A percentile compares a stretch with the other conserved stretches of the same genome.
Conservation (phyloP, 495 filamentous ascomycete species). For the Tuber magnatum region DNA sequence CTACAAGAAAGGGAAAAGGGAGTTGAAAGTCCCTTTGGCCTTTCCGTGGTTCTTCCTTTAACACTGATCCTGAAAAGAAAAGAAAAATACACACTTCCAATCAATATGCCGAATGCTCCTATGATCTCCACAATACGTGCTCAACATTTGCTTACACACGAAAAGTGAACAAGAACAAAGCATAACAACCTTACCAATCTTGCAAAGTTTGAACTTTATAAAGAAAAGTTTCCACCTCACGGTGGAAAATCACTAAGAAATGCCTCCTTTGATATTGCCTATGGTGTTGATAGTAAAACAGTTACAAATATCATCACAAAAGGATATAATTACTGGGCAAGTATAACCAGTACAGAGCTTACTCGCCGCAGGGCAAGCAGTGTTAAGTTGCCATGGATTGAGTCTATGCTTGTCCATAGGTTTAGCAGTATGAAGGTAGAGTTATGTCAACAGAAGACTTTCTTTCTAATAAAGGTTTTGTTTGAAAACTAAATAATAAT, state of each 20-base stretch:
- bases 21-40: no score
- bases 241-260: conserved; percentile 1
- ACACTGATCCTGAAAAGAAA: no score
- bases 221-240: conserved; percentile 2
- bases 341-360: neutral
- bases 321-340: neutral
- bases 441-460: neutral
- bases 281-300: neutral
- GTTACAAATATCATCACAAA: conserved; percentile 1
- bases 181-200: neutral
- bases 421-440: conserved; percentile 7
- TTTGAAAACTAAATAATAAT: no score
- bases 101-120: no score
- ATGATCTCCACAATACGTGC: neutral
- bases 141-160: neutral
- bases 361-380: neutral
- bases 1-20: no score
- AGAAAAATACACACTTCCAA: no score
- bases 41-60: no score
- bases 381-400: neutral
- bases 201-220: conserved; percentile 9
- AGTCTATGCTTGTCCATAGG: neutral
- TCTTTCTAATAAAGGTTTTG: neutral
- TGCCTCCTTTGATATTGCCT: neutral
- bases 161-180: neutral